These are phyloP conservation scores for Metschnikowia noctiluminum DNA, from an alignment of 805 yeast species.

Conservation along the genomic window DNA sequence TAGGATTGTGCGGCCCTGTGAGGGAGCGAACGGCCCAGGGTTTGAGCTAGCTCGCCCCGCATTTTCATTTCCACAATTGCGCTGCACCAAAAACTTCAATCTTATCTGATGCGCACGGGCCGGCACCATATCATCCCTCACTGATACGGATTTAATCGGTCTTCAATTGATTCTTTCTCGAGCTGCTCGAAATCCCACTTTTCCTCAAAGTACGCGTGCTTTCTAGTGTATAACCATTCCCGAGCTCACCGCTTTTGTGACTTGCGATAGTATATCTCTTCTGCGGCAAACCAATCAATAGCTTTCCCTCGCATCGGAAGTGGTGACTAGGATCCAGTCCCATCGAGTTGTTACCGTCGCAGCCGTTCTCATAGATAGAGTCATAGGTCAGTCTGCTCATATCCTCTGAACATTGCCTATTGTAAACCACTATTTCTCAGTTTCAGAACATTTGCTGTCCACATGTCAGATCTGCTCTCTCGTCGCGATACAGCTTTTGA, in stretches of 20 bases:
- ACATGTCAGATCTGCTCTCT: conserved; percentile 3
- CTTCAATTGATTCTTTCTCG: not conserved
- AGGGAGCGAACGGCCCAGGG: not conserved
- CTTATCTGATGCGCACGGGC: conserved; percentile 1
- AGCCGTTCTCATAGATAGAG: too few species aligned
- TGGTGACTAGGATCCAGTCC: not conserved
- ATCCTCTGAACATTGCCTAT: not conserved
- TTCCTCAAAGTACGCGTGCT: too few species aligned
- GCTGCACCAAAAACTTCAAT: not conserved
- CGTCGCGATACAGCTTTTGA: conserved; percentile 13
- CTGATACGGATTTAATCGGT: not conserved
- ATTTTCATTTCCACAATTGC: not conserved
- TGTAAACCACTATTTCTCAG: too few species aligned
- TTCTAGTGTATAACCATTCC: too few species aligned
- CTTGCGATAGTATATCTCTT: too few species aligned
- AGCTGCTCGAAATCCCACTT: too few species aligned
- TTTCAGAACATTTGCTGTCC: not conserved
- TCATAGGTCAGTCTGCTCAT: too few species aligned
- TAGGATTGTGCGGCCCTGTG: not conserved
- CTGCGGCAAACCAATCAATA: not conserved
- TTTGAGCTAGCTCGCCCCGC: not conserved
- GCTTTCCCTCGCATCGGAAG: not conserved
- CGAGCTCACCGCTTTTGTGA: too few species aligned
- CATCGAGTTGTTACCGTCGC: too few species aligned
- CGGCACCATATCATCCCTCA: not conserved